Conservation (phyloP, 441 rosid genomes). For the Codiaeum variegatum region DNA sequence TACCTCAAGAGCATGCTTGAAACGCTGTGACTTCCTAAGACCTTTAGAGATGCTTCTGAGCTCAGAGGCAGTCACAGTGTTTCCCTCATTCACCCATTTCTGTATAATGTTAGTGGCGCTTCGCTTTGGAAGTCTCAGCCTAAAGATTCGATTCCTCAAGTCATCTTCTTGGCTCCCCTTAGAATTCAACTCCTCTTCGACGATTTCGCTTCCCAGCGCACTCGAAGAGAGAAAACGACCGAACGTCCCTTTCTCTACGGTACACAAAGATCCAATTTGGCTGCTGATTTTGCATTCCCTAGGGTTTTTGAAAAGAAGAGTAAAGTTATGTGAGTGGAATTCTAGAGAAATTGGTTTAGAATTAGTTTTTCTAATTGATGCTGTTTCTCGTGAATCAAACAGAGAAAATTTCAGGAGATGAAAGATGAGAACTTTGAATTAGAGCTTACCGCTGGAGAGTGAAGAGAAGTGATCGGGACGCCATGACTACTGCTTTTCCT, state of each 20-base stretch:
- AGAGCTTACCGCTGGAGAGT: constrained; percentile 34
- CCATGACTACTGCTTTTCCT: constrained; percentile 20
- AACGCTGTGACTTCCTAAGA: constrained; percentile 65
- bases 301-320: background rate
- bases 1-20: constrained; percentile 90
- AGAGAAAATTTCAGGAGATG: background rate
- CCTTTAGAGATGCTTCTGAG: constrained; percentile 75
- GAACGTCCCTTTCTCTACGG: background rate
- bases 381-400: constrained; percentile 2
- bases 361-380: background rate
- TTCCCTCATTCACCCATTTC: constrained; percentile 82
- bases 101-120: constrained; percentile 68
- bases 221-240: constrained; percentile 42
- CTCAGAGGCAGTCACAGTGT: constrained; percentile 43
- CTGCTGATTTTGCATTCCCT: constrained; percentile 13
- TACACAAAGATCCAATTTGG: constrained; percentile 14
- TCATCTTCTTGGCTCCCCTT: constrained; percentile 39
- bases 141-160: constrained; percentile 65
- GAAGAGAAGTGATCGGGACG: constrained; percentile 37
- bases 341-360: too few species aligned
- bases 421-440: background rate
- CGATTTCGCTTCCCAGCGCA: constrained; percentile 28
- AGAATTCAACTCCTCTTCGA: constrained; percentile 33
- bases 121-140: constrained; percentile 78
- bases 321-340: background rate